phyloP scores from a whole-genome alignment of 1,139 yeast species.

The Geotrichum europaeum region DNA sequence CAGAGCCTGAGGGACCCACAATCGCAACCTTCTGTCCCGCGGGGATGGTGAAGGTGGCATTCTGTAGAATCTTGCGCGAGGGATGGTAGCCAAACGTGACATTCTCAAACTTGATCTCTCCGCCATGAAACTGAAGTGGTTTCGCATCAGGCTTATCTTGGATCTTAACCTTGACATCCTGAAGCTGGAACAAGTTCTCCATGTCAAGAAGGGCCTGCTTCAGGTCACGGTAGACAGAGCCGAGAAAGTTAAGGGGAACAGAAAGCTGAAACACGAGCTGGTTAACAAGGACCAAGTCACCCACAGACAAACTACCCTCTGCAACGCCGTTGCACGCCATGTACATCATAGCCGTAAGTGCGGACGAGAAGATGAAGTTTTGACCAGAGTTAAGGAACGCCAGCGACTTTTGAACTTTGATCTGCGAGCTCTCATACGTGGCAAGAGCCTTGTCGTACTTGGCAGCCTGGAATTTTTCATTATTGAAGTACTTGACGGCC shows the following conservation, averaged over 20 bases:
- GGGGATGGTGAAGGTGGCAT: conserved; percentile 80
- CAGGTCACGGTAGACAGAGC: conserved; percentile 90
- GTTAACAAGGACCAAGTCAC: conserved; percentile 92
- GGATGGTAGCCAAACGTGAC: conserved; percentile 91
- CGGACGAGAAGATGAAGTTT: conserved; percentile 81
- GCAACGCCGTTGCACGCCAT: conserved; percentile 97
- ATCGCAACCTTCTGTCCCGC: conserved; percentile 88
- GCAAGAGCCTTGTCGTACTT: conserved; percentile 75
- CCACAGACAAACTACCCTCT: conserved; percentile 76
- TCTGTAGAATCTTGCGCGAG: conserved; percentile 74
- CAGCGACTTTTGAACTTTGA: conserved; percentile 86
- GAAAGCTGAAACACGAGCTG: conserved; percentile 93
- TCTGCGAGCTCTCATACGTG: conserved; percentile 72
- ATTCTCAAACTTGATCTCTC: conserved; percentile 82
- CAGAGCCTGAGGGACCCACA: conserved; percentile 94
- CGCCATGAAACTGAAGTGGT: conserved; percentile 49
- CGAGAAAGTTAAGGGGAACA: conserved; percentile 88
- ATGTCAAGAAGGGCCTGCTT: conserved; percentile 88
- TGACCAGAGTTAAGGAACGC: conserved; percentile 92
- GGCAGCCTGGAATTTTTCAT: conserved; percentile 70
- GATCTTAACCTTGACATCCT: conserved; percentile 65
- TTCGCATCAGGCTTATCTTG: conserved; percentile 56
- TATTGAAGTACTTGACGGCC: conserved; percentile 90
- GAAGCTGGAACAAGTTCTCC: conserved; percentile 84
- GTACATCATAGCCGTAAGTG: conserved; percentile 95